A percentile compares a stretch with the other conserved stretches of the same genome.
Evolutionary conservation across 2,329 filamentous ascomycete genomes (phyloP).

Genomic region (Fusarium piperis): DNA sequence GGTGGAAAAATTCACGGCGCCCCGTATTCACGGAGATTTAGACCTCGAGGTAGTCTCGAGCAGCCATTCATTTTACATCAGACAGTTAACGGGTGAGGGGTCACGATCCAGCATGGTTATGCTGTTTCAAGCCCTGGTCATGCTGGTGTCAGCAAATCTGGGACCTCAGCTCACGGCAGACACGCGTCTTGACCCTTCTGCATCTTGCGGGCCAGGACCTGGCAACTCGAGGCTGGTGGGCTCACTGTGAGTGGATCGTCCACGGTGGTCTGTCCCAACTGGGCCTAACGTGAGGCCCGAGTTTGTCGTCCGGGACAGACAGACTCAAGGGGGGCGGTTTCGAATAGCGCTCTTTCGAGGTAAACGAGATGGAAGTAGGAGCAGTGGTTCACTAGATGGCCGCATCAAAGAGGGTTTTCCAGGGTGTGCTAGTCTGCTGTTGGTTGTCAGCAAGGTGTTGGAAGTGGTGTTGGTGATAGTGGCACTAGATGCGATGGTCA

Average conservation of each 20-base stretch:
- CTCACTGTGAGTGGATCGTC: slow-evolving; percentile 13
- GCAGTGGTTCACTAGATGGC: neutral
- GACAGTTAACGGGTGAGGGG: slow-evolving; percentile 30
- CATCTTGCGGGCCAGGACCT: neutral
- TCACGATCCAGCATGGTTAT: slow-evolving; percentile 22
- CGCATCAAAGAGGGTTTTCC: neutral
- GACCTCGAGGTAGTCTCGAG: neutral
- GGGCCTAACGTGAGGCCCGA: slow-evolving; percentile 10
- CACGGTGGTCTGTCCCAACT: slow-evolving; percentile 17
- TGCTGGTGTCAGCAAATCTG: slow-evolving; percentile 1
- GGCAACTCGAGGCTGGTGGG: neutral
- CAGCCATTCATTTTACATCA: slow-evolving; percentile 34
- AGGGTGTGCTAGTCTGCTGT: neutral
- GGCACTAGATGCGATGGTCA: neutral
- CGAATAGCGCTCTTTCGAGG: slow-evolving; percentile 11
- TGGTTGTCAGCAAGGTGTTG: neutral
- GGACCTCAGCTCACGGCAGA: slow-evolving; percentile 8
- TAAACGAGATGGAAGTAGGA: slow-evolving; percentile 30
- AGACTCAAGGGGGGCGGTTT: slow-evolving; percentile 23
- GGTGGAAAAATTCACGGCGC: slow-evolving; percentile 32
- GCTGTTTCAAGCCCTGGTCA: slow-evolving; percentile 36
- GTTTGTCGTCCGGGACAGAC: slow-evolving; percentile 11
- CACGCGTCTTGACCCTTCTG: neutral
- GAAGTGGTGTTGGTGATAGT: neutral
- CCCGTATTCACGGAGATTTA: slow-evolving; percentile 12